Base-by-base conservation (phyloP, 768 basidiomycete species). In the Lentinula aciculospora region DNA sequence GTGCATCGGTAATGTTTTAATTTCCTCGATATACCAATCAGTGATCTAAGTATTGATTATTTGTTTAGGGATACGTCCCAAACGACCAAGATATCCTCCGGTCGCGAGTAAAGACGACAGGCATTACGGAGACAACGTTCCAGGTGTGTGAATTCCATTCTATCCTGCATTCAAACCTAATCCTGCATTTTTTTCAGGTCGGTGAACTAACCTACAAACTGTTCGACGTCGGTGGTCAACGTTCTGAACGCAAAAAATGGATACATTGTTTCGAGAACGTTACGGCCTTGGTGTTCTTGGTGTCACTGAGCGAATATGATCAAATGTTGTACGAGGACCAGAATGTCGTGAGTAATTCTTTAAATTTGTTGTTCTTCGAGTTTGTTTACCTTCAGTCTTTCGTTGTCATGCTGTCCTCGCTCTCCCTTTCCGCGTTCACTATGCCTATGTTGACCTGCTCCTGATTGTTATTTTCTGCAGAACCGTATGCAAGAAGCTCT, bases 401-500 rank as follows among this genome's bases (percentile, higher is more conserved):
- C n/a, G n/a, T n/a, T n/a, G n/a, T n/a, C n/a, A n/a, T n/a, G n/a
- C n/a, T n/a, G n/a, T n/a, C n/a, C n/a, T n/a, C n/a, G n/a, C n/a
- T n/a, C n/a, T n/a, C n/a, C n/a, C n/a, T n/a, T n/a, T n/a, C n/a
- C n/a, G n/a, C n/a, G n/a, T n/a, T n/a, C n/a, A n/a, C n/a, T n/a
- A n/a, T n/a, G n/a, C n/a, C n/a, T n/a, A n/a, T n/a, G n/a, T n/a
- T n/a, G n/a, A n/a, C n/a, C n/a, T n/a, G n/a, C n/a, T n/a, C n/a
- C n/a, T n/a, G n/a, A n/a, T n/a, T n/a, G n/a, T 62, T 42, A 10
- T 25, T 34, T 29, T 39, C 6, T 63, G n/a, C n/a, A 92, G 88
- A 98, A 97, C 73, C 93, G 94, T 64, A 96, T 99, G 92, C 90
- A 96, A 77, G 96, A 98, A 71, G 92, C 95, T 96, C 94, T n/a